Conservation (phyloP, 2,329 filamentous ascomycete genomes). For the Mycocentrospora acerina region DNA sequence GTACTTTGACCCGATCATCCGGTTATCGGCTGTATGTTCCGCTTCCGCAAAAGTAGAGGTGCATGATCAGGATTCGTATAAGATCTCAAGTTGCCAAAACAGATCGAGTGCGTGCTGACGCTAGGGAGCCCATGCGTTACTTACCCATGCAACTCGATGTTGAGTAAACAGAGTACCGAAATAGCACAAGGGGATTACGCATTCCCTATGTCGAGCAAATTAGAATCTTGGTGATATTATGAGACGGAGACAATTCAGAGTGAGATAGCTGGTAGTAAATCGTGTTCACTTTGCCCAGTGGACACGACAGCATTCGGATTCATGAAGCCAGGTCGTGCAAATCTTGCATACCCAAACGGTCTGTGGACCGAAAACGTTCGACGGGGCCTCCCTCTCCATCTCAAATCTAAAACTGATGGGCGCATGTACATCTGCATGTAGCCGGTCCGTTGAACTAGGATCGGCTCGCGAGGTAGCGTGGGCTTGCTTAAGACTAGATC, state of each 20-base stretch:
- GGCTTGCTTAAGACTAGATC: slow-evolving; percentile 6
- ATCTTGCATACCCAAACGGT: slow-evolving; percentile 6
- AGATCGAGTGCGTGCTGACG: slow-evolving; percentile 11
- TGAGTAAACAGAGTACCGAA: neutral
- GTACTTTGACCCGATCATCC: slow-evolving; percentile 12
- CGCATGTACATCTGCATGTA: slow-evolving; percentile 14
- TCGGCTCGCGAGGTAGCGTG: slow-evolving; percentile 16
- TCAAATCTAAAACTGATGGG: neutral
- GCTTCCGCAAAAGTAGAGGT: slow-evolving; percentile 35
- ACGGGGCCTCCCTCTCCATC: neutral
- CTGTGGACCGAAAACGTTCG: slow-evolving; percentile 3
- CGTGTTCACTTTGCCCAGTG: slow-evolving; percentile 1
- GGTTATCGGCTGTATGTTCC: slow-evolving; percentile 23
- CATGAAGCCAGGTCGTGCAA: slow-evolving; percentile 6
- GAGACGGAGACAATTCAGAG: neutral
- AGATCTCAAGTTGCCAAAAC: slow-evolving; percentile 18
- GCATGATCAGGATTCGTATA: slow-evolving; percentile 13
- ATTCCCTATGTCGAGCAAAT: too few relatives aligned
- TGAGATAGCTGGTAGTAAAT: too few relatives aligned
- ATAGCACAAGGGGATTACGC: neutral
- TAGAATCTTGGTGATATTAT: neutral
- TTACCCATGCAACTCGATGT: slow-evolving; percentile 1
- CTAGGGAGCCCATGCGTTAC: slow-evolving; percentile 7
- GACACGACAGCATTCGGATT: slow-evolving; percentile 13
- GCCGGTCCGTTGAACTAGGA: slow-evolving; percentile 18